Evolutionary conservation across 164 flowering plant genomes (phyloP).

Genomic region (Echeveria elegans): DNA sequence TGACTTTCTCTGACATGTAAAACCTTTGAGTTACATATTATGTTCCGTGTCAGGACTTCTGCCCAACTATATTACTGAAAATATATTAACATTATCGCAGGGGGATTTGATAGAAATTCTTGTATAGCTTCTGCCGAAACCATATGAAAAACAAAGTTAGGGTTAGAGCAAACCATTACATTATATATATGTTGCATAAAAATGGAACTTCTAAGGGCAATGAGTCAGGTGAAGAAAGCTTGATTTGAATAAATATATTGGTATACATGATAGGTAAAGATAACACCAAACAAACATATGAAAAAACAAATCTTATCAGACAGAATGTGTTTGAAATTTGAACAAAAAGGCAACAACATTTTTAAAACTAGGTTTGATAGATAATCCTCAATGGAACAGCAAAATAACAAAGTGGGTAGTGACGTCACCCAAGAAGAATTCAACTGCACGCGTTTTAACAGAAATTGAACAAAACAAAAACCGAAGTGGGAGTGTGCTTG

Average conservation of each 20-base stretch:
- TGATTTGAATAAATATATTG: neutral
- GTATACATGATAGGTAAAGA: neutral
- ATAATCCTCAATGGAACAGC: neutral
- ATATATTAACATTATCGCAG: too few species aligned
- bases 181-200: neutral
- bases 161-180: neutral
- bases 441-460: slow-evolving; percentile 5
- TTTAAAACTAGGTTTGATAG: neutral
- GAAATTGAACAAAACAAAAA: neutral
- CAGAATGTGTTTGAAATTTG: neutral
- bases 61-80: neutral
- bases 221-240: neutral
- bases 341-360: neutral
- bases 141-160: neutral
- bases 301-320: neutral
- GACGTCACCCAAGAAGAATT: slow-evolving; percentile 5
- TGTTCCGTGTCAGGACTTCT: neutral
- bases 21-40: slow-evolving; percentile 5
- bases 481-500: neutral
- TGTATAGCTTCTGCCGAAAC: too few species aligned
- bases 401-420: neutral
- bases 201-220: too few species aligned
- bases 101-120: too few species aligned
- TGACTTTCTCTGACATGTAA: neutral
- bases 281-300: neutral